Base-by-base conservation (phyloP, 2,329 filamentous ascomycete genomes). In the Fusarium ambrosium region DNA sequence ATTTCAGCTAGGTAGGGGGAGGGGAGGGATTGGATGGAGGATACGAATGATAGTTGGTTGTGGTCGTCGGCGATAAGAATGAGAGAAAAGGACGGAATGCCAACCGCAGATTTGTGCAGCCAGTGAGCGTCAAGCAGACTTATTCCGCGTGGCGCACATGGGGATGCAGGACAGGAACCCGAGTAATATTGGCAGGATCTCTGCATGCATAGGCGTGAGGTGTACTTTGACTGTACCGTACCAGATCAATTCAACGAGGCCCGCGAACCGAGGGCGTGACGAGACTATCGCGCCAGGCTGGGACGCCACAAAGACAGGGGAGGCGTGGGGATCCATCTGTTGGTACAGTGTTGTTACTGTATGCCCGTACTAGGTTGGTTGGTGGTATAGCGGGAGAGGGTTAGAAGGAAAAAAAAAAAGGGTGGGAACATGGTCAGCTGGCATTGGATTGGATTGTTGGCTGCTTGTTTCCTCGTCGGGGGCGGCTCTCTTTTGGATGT, bases 201-300 rank as follows among this genome's bases (percentile, higher is more conserved):
- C 51, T 69, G 66, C 67, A 62, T 70, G 61, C 60, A 73, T 63
- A 67, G 43, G 39, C 43, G 48, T 16, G 58, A 66, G 32, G 45
- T 36, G 22, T 56, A 34, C 32, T 59, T n/a, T 43, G 22, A 34
- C n/a, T 43, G 43, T 48, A 48, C 45, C 11, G 20, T 13, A 22
- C 20, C 45, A 51, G 45, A 51, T 27, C 60, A 45, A 51, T 36
- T 48, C 20, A 29, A 43, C n/a, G 58, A 24, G 56, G 32, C 32
- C 32, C 32, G 32, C 43, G 39, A 36, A 51, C 20, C 55, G 34
- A 51, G 65, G 59, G 60, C 45, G 69, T 62, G 61, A 70, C 58
- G 51, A 64, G 69, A 69, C 71, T 75, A 75, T 71, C 56, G 69
- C 66, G 61, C 69, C 66, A 75, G 63, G 59, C 62, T 63, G 60